Evolutionary conservation across 2,329 filamentous ascomycete species (phyloP), one percentile per base, ranked within the genome.

Genomic region (Catunica adiposa): DNA sequence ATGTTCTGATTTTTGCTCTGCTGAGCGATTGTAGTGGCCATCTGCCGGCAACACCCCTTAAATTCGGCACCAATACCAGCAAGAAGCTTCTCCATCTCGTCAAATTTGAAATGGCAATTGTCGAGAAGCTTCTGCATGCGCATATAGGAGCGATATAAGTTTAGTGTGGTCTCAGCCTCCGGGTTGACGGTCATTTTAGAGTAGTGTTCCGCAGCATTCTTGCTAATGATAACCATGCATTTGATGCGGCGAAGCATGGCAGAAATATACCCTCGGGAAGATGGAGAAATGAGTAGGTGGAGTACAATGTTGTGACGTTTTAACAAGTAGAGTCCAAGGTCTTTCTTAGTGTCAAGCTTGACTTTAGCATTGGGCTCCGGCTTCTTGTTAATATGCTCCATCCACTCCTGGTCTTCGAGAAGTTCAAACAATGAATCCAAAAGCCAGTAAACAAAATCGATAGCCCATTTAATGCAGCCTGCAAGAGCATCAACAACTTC

Each of bases 401-500:
- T 71, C 60, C 80, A 78, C 50, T 71, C 69, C 2, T 63, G 63
- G 58, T 80, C 76, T 52, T 74, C 71, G 52, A 75, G 69, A 9
- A 83, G 71, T 42, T 72, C 68, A 59, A 82, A 78, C 1, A 83
- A 68, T 17, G 71, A 72, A 61, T 83, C 78, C n/a, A 71, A 70
- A 9, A 83, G 65, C 77, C 79, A 83, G 1, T 75, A 72, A 48
- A 83, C 67, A 14, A 94, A 71, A 59, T 90, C 83, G 37, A 89
- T 73, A 0, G 79, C 79, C 89, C 89, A 96, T 63, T 78, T 82
- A 3, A 84, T 79, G 55, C 88, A 84, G 22, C 86, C 86, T 3
- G 82, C 77, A 9, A 94, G 71, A 47, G 82, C 78, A 42, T 82
- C 78, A 1, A 90, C 77, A 11, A 87, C 79, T 64, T 90, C 86